Evolutionary conservation across 1,284 basidiomycete genomes (phyloP).

Genomic region (Marasmius tenuissimus): DNA sequence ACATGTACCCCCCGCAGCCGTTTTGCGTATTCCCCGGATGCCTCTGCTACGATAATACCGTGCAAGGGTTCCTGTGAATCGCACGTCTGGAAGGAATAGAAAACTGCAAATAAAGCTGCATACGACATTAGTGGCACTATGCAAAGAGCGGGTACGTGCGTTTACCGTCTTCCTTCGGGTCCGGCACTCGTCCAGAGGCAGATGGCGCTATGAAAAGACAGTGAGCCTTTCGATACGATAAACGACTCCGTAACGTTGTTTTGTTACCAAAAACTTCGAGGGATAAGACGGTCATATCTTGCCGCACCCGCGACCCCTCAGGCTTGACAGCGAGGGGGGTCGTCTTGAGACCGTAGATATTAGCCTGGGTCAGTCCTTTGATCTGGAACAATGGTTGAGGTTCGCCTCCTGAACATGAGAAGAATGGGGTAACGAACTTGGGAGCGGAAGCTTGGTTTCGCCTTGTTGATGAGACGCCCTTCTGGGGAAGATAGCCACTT

Average conservation of each 20-base stretch:
- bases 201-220: constrained; percentile 53
- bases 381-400: constrained; percentile 48
- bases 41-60: constrained; percentile 64
- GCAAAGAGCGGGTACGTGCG: not conserved
- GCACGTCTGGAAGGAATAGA: constrained; percentile 67
- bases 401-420: not conserved
- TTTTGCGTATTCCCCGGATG: constrained; percentile 34
- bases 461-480: constrained; percentile 9
- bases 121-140: not conserved
- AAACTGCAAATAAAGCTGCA: constrained; percentile 52
- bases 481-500: constrained; percentile 47
- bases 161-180: constrained; percentile 64
- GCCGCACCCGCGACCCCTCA: constrained; percentile 54
- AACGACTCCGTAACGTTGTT: not conserved
- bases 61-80: constrained; percentile 42
- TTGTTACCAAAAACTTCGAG: constrained; percentile 82
- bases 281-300: constrained; percentile 80
- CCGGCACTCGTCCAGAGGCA: constrained; percentile 62
- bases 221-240: not conserved
- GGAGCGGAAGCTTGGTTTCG: constrained; percentile 38
- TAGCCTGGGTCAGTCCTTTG: constrained; percentile 73
- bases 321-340: constrained; percentile 42
- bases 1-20: constrained; percentile 47
- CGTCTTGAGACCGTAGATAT: constrained; percentile 66
- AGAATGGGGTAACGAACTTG: constrained; percentile 40